Base-by-base conservation (phyloP, 1,139 yeast genomes). In the Geotrichum europaeum region DNA sequence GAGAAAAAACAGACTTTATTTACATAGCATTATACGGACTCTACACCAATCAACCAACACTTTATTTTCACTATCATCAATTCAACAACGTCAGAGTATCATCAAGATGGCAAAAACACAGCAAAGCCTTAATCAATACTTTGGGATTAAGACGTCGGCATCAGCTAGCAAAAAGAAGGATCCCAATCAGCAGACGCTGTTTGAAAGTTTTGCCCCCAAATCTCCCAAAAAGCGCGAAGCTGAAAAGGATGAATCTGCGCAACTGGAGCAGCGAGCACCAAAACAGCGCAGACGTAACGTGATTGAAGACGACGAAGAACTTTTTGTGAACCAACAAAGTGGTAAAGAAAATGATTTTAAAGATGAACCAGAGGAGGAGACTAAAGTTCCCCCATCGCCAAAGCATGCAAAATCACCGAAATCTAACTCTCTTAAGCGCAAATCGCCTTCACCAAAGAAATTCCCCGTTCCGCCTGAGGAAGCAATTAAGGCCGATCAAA, bases 121-220 rank as follows among this genome's bases (percentile, higher is more conserved):
- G 28, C 58, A 55, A 28, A 55, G 50, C 36, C 50, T 55, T n/a
- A 55, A 55, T 18, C 51, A 55, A 15, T 55, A 50, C 40, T 55
- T 55, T 40, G 50, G 58, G 10, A 45, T 55, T n/a, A 40, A 49
- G 20, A 55, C 50, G 6, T 25, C 28, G 13, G 43, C 54, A 7
- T 3, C 25, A 32, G 28, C 43, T 15, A 12, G 13, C 47, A 40
- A 40, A 10, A 18, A 18, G 6, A 50, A 55, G 34, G 40, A 24
- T 22, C 9, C 53, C 13, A 22, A 20, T 24, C 58, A 49, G 12
- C 32, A 10, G n/a, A 55, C 45, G 7, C 12, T 55, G 47, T 9
- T 40, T 15, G 47, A 40, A 15, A 28, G 50, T 28, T 49, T 34
- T 49, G 22, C 20, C 20, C 32, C 34, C 24, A 49, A 47, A 15